A percentile compares a stretch with the other conserved stretches of the same genome.
Evolutionary conservation across 257 asterid species (phyloP).

Genomic region (Plantago major): DNA sequence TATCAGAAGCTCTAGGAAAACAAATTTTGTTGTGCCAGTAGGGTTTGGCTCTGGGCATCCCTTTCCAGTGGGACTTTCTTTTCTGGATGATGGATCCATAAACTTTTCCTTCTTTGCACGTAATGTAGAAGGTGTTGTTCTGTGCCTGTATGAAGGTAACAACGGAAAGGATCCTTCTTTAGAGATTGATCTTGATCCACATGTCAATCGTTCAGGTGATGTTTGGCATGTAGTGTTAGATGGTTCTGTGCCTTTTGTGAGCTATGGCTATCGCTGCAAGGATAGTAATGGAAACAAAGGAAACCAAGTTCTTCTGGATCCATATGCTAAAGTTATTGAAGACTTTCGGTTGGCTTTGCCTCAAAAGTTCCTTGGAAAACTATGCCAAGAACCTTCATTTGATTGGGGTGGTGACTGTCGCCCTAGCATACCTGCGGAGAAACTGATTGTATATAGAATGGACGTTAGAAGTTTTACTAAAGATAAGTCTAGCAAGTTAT

Average conservation of each 20-base stretch:
- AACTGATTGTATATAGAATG: slow-evolving; percentile 64
- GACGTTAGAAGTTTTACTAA: slow-evolving; percentile 54
- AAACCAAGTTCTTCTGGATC: slow-evolving; percentile 60
- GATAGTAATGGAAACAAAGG: slow-evolving; percentile 30
- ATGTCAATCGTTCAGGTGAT: slow-evolving; percentile 71
- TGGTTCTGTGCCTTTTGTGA: slow-evolving; percentile 43
- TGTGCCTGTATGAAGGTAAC: slow-evolving; percentile 69
- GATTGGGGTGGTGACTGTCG: slow-evolving; percentile 69
- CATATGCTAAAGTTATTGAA: slow-evolving; percentile 67
- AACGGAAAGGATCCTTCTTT: slow-evolving; percentile 51
- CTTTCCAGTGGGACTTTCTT: slow-evolving; percentile 69
- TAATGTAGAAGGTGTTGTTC: slow-evolving; percentile 51
- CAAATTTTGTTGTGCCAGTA: slow-evolving; percentile 71
- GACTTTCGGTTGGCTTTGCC: slow-evolving; percentile 31
- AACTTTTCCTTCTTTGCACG: slow-evolving; percentile 75
- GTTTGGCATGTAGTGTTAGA: slow-evolving; percentile 80
- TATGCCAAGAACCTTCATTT: slow-evolving; percentile 53
- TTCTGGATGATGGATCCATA: slow-evolving; percentile 44
- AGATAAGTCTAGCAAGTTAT: slow-evolving; percentile 66
- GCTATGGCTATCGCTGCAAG: slow-evolving; percentile 79
- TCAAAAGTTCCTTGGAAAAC: slow-evolving; percentile 40
- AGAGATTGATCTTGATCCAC: slow-evolving; percentile 93
- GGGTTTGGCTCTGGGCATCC: slow-evolving; percentile 83
- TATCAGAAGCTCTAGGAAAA: slow-evolving; percentile 65
- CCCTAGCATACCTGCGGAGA: slow-evolving; percentile 65